phyloP scores from a whole-genome alignment of 495 filamentous ascomycete species.

The Astrocystis sublimbata region DNA sequence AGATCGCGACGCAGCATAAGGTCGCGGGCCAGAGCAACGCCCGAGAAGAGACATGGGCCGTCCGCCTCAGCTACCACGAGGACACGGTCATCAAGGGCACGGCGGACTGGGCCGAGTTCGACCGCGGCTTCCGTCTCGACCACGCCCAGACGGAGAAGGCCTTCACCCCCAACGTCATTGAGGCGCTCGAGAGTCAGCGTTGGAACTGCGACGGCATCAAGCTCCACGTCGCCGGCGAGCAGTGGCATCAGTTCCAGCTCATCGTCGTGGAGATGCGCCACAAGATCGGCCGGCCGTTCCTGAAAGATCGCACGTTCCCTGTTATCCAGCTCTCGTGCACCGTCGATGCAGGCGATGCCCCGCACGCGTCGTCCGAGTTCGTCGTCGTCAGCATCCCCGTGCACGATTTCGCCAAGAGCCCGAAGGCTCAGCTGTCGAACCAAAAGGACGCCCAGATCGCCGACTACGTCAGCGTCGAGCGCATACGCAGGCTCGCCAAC shows the following conservation, averaged over 20 bases:
- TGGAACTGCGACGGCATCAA: conserved; percentile 53
- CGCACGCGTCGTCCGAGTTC: conserved; percentile 42
- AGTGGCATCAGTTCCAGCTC: conserved; percentile 55
- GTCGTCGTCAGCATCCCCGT: conserved; percentile 59
- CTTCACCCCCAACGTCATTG: conserved; percentile 70
- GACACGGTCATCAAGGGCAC: conserved; percentile 56
- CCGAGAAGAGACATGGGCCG: conserved; percentile 65
- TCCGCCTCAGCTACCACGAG: conserved; percentile 62
- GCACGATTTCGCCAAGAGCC: conserved; percentile 35
- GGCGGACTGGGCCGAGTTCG: conserved; percentile 68
- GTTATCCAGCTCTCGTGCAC: conserved; percentile 48
- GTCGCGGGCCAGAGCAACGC: conserved; percentile 17
- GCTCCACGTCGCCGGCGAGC: conserved; percentile 35
- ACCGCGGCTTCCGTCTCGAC: conserved; percentile 54
- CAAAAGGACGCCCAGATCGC: conserved; percentile 52
- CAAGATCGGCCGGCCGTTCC: conserved; percentile 48
- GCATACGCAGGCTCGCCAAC: conserved; percentile 41
- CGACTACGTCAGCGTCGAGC: conserved; percentile 63
- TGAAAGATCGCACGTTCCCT: conserved; percentile 59
- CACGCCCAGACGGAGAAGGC: conserved; percentile 69
- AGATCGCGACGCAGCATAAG: conserved; percentile 14
- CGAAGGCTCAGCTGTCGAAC: conserved; percentile 33
- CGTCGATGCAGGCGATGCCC: conserved; percentile 11
- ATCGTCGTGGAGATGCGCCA: conserved; percentile 52
- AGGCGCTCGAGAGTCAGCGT: conserved; percentile 49